Conservation (phyloP, 2,329 filamentous ascomycete genomes). For the Colletotrichum tanaceti region DNA sequence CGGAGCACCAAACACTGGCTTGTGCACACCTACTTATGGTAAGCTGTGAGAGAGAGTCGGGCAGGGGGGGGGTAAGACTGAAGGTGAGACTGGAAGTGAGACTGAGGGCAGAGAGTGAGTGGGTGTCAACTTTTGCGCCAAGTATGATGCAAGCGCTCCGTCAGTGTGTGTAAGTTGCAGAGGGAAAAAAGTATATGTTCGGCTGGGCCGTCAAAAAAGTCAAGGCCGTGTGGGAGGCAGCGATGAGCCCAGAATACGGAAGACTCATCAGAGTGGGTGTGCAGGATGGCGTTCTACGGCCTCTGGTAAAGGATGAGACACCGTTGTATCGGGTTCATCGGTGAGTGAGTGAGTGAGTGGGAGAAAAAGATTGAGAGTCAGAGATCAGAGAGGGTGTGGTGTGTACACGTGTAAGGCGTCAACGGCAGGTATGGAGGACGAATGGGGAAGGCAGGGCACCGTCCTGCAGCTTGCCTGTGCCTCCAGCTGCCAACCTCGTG, state of each 20-base stretch:
- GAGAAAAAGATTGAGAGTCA: too few relatives aligned
- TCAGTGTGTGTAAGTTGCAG: constrained; percentile 7
- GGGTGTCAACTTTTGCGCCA: neutral
- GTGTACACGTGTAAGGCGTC: too few relatives aligned
- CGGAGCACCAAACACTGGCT: constrained; percentile 26
- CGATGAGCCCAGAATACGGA: constrained; percentile 9
- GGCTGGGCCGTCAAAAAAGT: constrained; percentile 26
- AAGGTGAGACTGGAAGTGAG: neutral
- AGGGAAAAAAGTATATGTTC: constrained; percentile 2
- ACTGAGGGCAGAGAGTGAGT: neutral
- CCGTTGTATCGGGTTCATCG: constrained; percentile 11
- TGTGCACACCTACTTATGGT: neutral
- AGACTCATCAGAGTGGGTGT: constrained; percentile 16
- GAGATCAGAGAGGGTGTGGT: too few relatives aligned
- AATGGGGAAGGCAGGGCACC: constrained; percentile 3
- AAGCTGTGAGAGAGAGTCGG: neutral
- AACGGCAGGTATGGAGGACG: constrained; percentile 3
- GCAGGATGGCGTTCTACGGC: neutral
- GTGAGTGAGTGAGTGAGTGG: neutral
- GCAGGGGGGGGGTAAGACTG: constrained; percentile 1
- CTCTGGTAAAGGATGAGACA: neutral
- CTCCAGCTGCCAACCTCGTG: constrained; percentile 14
- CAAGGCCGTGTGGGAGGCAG: constrained; percentile 16
- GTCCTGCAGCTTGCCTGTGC: neutral
- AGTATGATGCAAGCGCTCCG: constrained; percentile 6